These are phyloP conservation scores for Kwoniella bestiolae DNA, from an alignment of 768 basidiomycete species.

Conservation along the genomic window DNA sequence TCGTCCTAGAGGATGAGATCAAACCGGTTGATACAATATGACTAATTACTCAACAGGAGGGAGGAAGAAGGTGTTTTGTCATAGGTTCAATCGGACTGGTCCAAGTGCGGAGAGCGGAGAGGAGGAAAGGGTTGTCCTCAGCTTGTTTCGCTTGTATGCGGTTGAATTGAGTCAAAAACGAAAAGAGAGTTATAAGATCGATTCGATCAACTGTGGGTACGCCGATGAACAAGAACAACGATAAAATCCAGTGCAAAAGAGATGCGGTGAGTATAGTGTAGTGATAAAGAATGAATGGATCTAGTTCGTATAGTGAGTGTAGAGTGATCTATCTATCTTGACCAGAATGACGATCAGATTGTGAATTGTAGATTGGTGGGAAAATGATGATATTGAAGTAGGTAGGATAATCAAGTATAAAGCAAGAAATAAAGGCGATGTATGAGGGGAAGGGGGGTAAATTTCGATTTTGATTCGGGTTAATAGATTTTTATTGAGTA, in stretches of 20 bases:
- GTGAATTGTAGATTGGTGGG: too few relatives aligned
- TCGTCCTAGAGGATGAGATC: background rate
- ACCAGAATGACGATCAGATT: background rate
- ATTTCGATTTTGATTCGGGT: background rate
- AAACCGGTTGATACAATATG: conserved; percentile 4
- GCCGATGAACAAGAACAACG: too few relatives aligned
- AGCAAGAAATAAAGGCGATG: background rate
- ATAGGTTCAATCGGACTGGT: too few relatives aligned
- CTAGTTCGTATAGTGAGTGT: background rate
- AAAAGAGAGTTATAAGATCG: too few relatives aligned
- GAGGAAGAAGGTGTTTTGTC: too few relatives aligned
- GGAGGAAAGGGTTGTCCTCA: too few relatives aligned
- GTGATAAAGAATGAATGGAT: background rate
- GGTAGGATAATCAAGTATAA: background rate
- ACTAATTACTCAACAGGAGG: too few relatives aligned
- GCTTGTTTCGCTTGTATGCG: too few relatives aligned
- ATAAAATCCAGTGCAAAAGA: background rate
- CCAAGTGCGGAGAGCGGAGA: too few relatives aligned
- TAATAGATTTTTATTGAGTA: too few relatives aligned
- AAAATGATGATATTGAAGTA: background rate
- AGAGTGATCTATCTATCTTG: background rate
- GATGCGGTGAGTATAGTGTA: background rate
- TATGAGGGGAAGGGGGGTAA: background rate
- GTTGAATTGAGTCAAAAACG: too few relatives aligned
- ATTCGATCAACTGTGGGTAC: too few relatives aligned